Percentiles rank a stretch among this genome's conserved stretches.
These are phyloP conservation scores for Colletotrichum caudatum DNA, from an alignment of 2,329 filamentous ascomycete genomes.

Conservation along the genomic window DNA sequence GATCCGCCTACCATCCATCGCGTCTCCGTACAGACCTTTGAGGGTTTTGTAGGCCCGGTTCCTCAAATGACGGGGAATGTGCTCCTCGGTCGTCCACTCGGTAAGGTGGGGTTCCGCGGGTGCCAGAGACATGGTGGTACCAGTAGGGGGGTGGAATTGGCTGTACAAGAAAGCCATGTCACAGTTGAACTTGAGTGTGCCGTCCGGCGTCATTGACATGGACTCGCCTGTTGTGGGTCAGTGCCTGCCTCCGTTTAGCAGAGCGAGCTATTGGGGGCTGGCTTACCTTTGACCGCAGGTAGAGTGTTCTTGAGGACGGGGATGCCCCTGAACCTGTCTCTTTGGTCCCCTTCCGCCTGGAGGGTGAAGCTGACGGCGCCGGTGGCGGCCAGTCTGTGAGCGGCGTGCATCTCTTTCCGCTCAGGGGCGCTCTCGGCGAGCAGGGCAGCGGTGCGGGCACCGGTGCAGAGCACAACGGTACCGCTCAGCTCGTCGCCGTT, in stretches of 20 bases:
- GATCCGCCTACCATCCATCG: conserved; percentile 54
- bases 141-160: conserved; percentile 57
- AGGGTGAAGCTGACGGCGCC: conserved; percentile 61
- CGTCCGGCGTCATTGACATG: conserved; percentile 59
- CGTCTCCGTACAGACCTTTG: conserved; percentile 56
- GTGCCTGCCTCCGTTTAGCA: conserved; percentile 31
- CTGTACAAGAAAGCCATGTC: conserved; percentile 70
- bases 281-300: conserved; percentile 56
- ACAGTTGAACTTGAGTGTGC: conserved; percentile 72
- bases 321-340: conserved; percentile 59
- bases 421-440: conserved; percentile 64
- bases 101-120: conserved; percentile 58
- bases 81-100: conserved; percentile 53
- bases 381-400: conserved; percentile 66
- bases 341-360: conserved; percentile 57
- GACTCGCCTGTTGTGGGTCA: conserved; percentile 51
- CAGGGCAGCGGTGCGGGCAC: conserved; percentile 67
- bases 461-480: conserved; percentile 66
- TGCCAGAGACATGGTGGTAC: conserved; percentile 65
- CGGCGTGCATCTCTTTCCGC: conserved; percentile 64
- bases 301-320: conserved; percentile 66
- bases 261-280: background rate
- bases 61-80: conserved; percentile 57
- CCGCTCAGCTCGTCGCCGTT: conserved; percentile 62
- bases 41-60: conserved; percentile 56